Evolutionary conservation across 768 basidiomycete genomes (phyloP).

Genomic region (Boletus sensibilis): DNA sequence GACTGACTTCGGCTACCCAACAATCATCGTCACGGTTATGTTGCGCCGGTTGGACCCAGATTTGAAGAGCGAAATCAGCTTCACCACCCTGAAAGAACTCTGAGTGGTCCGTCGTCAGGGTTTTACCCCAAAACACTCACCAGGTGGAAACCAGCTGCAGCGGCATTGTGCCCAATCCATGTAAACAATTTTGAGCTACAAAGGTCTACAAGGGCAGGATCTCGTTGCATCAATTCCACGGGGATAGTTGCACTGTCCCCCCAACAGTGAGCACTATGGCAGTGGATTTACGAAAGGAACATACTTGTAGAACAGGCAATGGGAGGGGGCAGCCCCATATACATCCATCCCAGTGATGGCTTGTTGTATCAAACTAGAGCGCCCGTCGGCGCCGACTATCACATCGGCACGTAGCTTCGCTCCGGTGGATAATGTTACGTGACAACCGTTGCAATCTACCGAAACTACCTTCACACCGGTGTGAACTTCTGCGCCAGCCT

Average conservation of each 20-base stretch:
- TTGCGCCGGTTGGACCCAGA: slow-evolving; percentile 30
- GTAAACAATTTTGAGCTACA: slow-evolving; percentile 13
- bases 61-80: slow-evolving; percentile 33
- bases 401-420: slow-evolving; percentile 48
- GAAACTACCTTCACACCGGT: slow-evolving; percentile 41
- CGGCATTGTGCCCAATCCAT: slow-evolving; percentile 25
- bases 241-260: slow-evolving; percentile 41
- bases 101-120: background rate
- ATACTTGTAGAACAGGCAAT: slow-evolving; percentile 46
- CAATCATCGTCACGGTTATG: slow-evolving; percentile 29
- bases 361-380: slow-evolving; percentile 40
- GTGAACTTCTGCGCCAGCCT: slow-evolving; percentile 48
- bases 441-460: slow-evolving; percentile 32
- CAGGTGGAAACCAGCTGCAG: slow-evolving; percentile 24
- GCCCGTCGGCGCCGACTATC: slow-evolving; percentile 62
- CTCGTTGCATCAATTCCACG: slow-evolving; percentile 38
- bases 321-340: slow-evolving; percentile 23
- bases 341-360: slow-evolving; percentile 35
- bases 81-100: slow-evolving; percentile 36
- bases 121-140: slow-evolving; percentile 10
- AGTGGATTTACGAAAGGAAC: slow-evolving; percentile 3
- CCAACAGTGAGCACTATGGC: background rate
- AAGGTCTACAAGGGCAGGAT: slow-evolving; percentile 39
- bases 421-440: slow-evolving; percentile 42
- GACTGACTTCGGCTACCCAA: slow-evolving; percentile 36